Conservation (phyloP, 1,139 yeast species). For the Diutina sp. region DNA sequence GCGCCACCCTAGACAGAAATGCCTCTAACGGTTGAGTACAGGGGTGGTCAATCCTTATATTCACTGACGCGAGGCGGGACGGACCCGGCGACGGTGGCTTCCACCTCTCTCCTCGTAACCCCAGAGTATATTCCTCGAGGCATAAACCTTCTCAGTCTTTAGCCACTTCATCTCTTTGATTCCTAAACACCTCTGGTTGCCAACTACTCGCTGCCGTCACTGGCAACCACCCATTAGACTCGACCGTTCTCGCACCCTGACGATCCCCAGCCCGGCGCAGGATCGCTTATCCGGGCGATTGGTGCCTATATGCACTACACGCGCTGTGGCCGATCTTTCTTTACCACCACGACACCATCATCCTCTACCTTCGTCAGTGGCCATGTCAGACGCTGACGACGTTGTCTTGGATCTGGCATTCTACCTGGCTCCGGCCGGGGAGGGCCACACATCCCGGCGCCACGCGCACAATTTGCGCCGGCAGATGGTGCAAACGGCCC, state of each 20-base stretch:
- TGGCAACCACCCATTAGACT: not conserved
- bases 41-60: not conserved
- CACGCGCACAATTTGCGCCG: constrained; percentile 1
- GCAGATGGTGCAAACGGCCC: not conserved
- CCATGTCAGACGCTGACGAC: constrained; percentile 1
- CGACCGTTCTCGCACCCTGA: not conserved
- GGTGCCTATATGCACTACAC: not conserved
- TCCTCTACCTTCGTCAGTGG: not conserved
- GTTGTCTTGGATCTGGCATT: not conserved
- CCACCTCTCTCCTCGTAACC: too few species aligned
- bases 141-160: too few species aligned
- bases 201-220: not conserved
- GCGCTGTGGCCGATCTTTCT: not conserved
- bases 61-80: not conserved
- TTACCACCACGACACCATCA: not conserved
- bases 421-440: not conserved
- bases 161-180: too few species aligned
- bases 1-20: too few species aligned
- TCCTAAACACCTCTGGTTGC: not conserved
- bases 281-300: not conserved
- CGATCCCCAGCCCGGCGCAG: not conserved
- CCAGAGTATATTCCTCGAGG: too few species aligned
- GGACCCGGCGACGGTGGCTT: not conserved
- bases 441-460: not conserved
- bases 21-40: too few species aligned